phyloP scores from a whole-genome alignment of 2,329 filamentous ascomycete species.

The Neophaeococcomyces mojaviensis region DNA sequence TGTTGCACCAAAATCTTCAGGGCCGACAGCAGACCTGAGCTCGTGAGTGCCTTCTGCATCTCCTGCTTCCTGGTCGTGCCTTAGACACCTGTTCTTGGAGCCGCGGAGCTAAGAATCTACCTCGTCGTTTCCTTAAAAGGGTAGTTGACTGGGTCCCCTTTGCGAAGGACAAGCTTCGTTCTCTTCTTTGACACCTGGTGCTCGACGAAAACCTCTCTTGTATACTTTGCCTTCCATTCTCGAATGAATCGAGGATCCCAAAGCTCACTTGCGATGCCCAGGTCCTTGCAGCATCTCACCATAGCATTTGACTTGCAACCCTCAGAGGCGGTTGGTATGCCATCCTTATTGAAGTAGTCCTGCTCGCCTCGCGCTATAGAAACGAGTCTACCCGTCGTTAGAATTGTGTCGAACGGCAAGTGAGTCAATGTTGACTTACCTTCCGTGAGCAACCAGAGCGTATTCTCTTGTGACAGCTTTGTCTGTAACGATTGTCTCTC shows the following conservation, averaged over 20 bases:
- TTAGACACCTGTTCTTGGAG: too few relatives aligned
- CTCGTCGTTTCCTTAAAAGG: conserved; percentile 52
- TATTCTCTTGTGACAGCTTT: conserved; percentile 83
- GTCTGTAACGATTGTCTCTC: conserved; percentile 76
- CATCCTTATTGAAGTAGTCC: conserved; percentile 82
- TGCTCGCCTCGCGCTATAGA: conserved; percentile 91
- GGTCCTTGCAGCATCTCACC: conserved; percentile 96
- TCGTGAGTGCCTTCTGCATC: too few relatives aligned
- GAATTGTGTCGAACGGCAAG: background rate
- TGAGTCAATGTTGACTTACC: conserved; percentile 48
- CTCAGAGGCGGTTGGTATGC: conserved; percentile 88
- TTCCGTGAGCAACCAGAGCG: conserved; percentile 76
- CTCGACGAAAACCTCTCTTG: conserved; percentile 82
- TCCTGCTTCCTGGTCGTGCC: too few relatives aligned
- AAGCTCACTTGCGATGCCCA: conserved; percentile 87
- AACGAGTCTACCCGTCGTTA: conserved; percentile 58
- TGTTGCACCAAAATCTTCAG: too few relatives aligned
- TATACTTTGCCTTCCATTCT: conserved; percentile 66
- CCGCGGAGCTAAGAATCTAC: too few relatives aligned
- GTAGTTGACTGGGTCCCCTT: conserved; percentile 66
- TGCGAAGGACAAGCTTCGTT: conserved; percentile 77
- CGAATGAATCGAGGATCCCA: conserved; percentile 93
- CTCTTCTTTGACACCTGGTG: conserved; percentile 80
- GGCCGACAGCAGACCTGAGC: too few relatives aligned
- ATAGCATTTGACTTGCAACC: conserved; percentile 96